Base-by-base conservation (phyloP, 2,329 filamentous ascomycete species). In the Calonectria pauciramosa region DNA sequence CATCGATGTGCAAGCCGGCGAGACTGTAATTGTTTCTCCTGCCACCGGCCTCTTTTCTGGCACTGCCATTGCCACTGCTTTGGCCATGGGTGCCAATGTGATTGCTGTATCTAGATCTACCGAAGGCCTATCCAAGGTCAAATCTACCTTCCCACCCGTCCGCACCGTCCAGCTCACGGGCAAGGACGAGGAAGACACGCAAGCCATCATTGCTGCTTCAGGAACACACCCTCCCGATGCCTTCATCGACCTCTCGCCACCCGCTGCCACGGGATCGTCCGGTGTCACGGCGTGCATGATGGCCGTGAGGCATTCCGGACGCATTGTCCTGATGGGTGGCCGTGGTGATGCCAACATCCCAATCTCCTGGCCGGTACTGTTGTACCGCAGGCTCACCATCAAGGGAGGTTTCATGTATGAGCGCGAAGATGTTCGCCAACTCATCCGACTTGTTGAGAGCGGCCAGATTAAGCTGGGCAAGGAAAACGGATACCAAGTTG, bases 61-160 rank as follows among this genome's bases (percentile, higher is more conserved):
- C 3, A 85, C 86, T 1, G 88, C 84, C 1, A 88, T 90, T 2
- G 77, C 85, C 5, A 80, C 88, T 3, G 89, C 89, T 0, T 71
- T 88, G 0, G 87, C 89, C 1, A 86, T 90, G 82, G 90, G 89
- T 0, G 89, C 88, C 6, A 85, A 82, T 13, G 89, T 91, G 20
- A 86, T 91, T 63, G 89, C 89, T 3, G 84, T 89, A 72, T 88
- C 89, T 2, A 82, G 89, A 20, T 89, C 87, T 71, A 79, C 81
- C 63, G 75, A 79, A 6, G 80, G 80, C 18, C 78, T 89, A 8
- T 81, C 65, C 5, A 75, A 78, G 64, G 77, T 89, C 32, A 82
- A 76, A 68, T 26, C 32, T 13, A 47, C 51, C 60, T 81, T 78
- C 74, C 66, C 78, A 49, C 66, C 76, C 18, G 54, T 89, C 51